Evolutionary conservation across 2,329 filamentous ascomycete genomes (phyloP).

Genomic region (Epichloe typhina): DNA sequence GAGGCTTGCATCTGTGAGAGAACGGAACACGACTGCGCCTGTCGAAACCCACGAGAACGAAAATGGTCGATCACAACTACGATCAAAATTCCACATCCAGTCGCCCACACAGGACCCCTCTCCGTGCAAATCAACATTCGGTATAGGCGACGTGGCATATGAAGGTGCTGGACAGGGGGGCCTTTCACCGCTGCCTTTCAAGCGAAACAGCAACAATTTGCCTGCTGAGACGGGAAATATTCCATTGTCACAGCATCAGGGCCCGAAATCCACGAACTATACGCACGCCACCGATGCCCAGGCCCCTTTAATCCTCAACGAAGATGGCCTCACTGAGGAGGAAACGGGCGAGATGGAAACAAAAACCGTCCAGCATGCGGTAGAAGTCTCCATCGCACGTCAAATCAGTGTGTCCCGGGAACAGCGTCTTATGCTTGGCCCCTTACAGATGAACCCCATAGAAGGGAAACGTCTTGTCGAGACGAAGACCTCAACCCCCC

Average conservation of each 20-base stretch:
- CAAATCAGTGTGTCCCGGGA: conserved; percentile 53
- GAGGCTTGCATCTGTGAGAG: conserved; percentile 2
- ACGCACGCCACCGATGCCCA: background rate
- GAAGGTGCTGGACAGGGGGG: background rate
- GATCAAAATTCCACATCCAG: conserved; percentile 6
- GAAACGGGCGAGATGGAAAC: conserved; percentile 9
- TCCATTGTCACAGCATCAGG: background rate
- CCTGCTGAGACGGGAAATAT: background rate
- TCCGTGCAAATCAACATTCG: conserved; percentile 1
- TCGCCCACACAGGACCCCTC: conserved; percentile 1
- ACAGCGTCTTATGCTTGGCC: conserved; percentile 47
- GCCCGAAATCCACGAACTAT: background rate
- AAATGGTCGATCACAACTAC: background rate
- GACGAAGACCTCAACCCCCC: conserved; percentile 32
- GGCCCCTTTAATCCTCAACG: background rate
- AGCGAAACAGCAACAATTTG: background rate
- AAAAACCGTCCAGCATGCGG: conserved; percentile 36
- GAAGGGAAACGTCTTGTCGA: conserved; percentile 15
- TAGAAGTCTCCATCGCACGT: conserved; percentile 53
- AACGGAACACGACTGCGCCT: background rate
- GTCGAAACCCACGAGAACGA: background rate
- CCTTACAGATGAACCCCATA: conserved; percentile 25
- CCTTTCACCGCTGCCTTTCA: background rate
- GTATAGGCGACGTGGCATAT: background rate
- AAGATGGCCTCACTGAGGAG: background rate